A percentile compares a stretch with the other conserved stretches of the same genome.
Evolutionary conservation across 164 flowering plant genomes (phyloP).

Genomic region (Nelumbo lutea): DNA sequence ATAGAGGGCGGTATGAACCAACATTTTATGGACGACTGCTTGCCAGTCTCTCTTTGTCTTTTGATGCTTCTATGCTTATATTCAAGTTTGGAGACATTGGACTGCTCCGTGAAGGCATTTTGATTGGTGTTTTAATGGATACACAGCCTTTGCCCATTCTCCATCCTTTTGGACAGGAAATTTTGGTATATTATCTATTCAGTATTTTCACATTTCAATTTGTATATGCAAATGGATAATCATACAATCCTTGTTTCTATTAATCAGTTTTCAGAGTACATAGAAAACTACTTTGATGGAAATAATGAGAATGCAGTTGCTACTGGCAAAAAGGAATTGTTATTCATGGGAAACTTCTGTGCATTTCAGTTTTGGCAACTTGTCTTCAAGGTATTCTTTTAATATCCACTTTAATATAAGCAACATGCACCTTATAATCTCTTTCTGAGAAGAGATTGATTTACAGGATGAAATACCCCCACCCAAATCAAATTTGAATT

Average conservation of each 20-base stretch:
- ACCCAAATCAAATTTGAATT: no score
- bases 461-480: not conserved
- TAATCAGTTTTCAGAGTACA: slow-evolving; percentile 49
- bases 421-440: not conserved
- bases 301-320: slow-evolving; percentile 21
- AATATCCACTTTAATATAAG: not conserved
- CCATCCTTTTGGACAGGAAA: slow-evolving; percentile 81
- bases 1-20: slow-evolving; percentile 81
- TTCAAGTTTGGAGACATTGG: slow-evolving; percentile 81
- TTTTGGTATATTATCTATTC: slow-evolving; percentile 40
- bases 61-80: slow-evolving; percentile 81
- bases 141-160: slow-evolving; percentile 77
- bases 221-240: not conserved
- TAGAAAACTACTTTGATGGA: slow-evolving; percentile 46
- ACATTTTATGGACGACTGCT: slow-evolving; percentile 85
- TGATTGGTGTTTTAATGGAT: slow-evolving; percentile 85
- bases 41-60: slow-evolving; percentile 69
- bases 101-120: slow-evolving; percentile 82
- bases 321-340: slow-evolving; percentile 54
- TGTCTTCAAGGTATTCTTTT: slow-evolving; percentile 54
- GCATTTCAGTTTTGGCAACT: slow-evolving; percentile 94
- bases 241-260: not conserved
- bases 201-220: not conserved
- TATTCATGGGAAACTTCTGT: slow-evolving; percentile 61
- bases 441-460: not conserved